Conservation (phyloP, 495 filamentous ascomycete genomes). For the Geopyxis carbonaria region DNA sequence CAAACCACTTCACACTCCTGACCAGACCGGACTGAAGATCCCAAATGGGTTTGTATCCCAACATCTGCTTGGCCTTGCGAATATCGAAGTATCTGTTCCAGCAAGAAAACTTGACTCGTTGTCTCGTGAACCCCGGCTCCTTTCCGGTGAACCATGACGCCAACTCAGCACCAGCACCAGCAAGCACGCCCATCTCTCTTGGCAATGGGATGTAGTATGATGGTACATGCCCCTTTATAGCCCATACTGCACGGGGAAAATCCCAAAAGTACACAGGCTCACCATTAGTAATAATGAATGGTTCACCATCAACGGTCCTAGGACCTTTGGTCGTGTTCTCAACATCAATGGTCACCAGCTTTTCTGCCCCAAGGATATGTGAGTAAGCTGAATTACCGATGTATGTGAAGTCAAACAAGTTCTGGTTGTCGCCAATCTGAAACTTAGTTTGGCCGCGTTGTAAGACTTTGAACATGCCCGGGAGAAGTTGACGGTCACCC, state of each 20-base stretch:
- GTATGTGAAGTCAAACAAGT: conserved; percentile 75
- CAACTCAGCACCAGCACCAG: conserved; percentile 55
- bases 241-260: conserved; percentile 64
- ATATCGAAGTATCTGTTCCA: conserved; percentile 79
- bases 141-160: conserved; percentile 50
- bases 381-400: conserved; percentile 62
- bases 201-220: conserved; percentile 48
- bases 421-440: conserved; percentile 77
- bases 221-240: conserved; percentile 43
- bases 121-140: conserved; percentile 56
- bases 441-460: conserved; percentile 50
- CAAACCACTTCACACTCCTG: conserved; percentile 47
- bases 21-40: conserved; percentile 55
- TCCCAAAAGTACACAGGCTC: conserved; percentile 94
- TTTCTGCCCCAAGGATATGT: conserved; percentile 52
- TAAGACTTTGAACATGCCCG: conserved; percentile 47
- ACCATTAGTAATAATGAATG: conserved; percentile 91
- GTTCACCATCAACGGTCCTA: conserved; percentile 76
- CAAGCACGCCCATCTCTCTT: conserved; percentile 40
- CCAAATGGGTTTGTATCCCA: conserved; percentile 63
- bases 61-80: conserved; percentile 60
- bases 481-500: conserved; percentile 49
- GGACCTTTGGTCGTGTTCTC: conserved; percentile 40
- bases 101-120: conserved; percentile 55
- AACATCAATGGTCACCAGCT: conserved; percentile 46